Conservation (phyloP, 805 yeast species). For the Ogataea chonburiensis region DNA sequence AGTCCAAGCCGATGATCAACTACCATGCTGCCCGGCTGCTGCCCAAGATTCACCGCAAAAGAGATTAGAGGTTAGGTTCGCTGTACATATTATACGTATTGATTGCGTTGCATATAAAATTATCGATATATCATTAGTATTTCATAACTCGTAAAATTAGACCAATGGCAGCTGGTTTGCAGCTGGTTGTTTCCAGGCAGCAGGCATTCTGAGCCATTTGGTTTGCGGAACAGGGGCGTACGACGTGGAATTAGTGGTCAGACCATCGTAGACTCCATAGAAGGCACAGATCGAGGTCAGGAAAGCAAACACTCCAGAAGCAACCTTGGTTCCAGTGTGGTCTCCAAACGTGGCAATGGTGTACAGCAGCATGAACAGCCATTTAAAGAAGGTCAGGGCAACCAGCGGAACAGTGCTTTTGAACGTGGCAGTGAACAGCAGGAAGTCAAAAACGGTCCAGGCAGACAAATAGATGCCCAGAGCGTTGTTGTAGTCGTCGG, state of each 20-base stretch:
- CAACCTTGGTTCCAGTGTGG: constrained; percentile 32
- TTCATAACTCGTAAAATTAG: constrained; percentile 6
- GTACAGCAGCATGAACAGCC: constrained; percentile 42
- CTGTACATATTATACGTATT: constrained; percentile 14
- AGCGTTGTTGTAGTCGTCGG: constrained; percentile 39
- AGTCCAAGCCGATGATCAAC: constrained; percentile 46
- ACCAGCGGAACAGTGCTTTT: constrained; percentile 44
- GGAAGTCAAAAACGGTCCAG: constrained; percentile 48
- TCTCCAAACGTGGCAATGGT: constrained; percentile 42
- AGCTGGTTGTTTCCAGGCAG: constrained; percentile 27
- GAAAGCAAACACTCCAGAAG: constrained; percentile 46
- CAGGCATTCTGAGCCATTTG: constrained; percentile 34
- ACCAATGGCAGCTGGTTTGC: constrained; percentile 19
- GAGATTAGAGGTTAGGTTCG: constrained; percentile 10
- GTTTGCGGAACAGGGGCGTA: constrained; percentile 29
- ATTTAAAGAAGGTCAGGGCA: constrained; percentile 39
- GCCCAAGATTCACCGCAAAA: constrained; percentile 49
- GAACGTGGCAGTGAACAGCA: constrained; percentile 42
- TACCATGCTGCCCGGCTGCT: constrained; percentile 56
- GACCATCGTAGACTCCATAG: constrained; percentile 45
- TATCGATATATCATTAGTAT: too few species aligned
- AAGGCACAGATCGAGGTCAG: constrained; percentile 40
- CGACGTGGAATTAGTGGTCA: constrained; percentile 29
- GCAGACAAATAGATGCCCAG: constrained; percentile 46
- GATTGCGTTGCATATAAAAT: constrained; percentile 3